Percentiles rank a stretch among this genome's conserved stretches.
Evolutionary conservation across 345 rosid species (phyloP).

Genomic region (Alliaria petiolata): DNA sequence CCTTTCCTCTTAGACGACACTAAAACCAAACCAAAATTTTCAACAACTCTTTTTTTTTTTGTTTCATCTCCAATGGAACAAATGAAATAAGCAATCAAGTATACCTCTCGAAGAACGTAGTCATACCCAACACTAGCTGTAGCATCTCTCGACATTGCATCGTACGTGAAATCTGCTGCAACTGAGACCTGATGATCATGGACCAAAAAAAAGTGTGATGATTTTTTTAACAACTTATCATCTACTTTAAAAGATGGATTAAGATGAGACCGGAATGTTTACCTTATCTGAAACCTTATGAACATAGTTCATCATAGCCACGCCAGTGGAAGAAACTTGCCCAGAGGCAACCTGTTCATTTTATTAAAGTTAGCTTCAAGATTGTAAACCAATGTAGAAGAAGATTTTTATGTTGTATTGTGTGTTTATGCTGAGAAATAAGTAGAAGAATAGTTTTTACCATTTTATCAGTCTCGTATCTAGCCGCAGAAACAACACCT

Average conservation of each 20-base stretch:
- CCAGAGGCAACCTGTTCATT: slow-evolving; percentile 64
- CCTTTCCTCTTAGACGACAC: slow-evolving; percentile 85
- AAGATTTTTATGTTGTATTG: too few species aligned
- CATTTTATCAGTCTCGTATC: slow-evolving; percentile 61
- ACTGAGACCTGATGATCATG: slow-evolving; percentile 55
- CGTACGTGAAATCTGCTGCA: slow-evolving; percentile 78
- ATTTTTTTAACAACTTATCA: not conserved
- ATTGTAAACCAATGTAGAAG: too few species aligned
- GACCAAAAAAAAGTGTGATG: not conserved
- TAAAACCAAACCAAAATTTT: not conserved
- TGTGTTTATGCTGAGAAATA: too few species aligned
- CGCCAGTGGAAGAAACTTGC: slow-evolving; percentile 81
- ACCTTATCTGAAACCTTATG: slow-evolving; percentile 93
- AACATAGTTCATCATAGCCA: slow-evolving; percentile 80
- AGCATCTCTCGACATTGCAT: slow-evolving; percentile 65
- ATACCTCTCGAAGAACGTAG: slow-evolving; percentile 84
- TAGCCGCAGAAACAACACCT: slow-evolving; percentile 81
- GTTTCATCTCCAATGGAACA: not conserved
- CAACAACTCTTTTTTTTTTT: not conserved
- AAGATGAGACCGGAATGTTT: slow-evolving; percentile 1
- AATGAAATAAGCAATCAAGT: not conserved
- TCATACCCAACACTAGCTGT: slow-evolving; percentile 88
- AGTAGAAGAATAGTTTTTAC: too few species aligned
- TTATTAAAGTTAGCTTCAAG: too few species aligned
- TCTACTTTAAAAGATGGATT: not conserved